These are phyloP conservation scores for Colletotrichum acutatum DNA, from an alignment of 2,329 filamentous ascomycete genomes.

Conservation along the genomic window DNA sequence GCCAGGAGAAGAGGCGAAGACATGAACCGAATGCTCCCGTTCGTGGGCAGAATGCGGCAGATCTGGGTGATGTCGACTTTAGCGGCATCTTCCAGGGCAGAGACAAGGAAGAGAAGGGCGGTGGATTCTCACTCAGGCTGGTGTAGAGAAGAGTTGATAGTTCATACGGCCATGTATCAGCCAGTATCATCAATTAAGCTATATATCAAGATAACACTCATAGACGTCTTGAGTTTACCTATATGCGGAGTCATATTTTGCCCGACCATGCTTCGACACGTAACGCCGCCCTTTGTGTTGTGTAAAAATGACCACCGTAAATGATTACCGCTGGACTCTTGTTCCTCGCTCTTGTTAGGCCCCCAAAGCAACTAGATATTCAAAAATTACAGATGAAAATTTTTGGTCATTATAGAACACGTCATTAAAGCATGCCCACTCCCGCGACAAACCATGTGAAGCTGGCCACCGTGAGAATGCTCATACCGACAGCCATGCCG, in stretches of 20 bases:
- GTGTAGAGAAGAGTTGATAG: conserved; percentile 43
- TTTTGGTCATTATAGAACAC: not conserved
- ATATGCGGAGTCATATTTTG: conserved; percentile 33
- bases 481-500: conserved; percentile 64
- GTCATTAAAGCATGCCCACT: conserved; percentile 48
- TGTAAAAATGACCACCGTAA: conserved; percentile 6
- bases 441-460: conserved; percentile 71
- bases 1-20: conserved; percentile 82
- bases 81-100: conserved; percentile 77
- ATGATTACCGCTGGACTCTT: conserved; percentile 33
- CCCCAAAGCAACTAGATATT: conserved; percentile 13
- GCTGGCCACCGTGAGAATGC: conserved; percentile 65
- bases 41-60: conserved; percentile 74
- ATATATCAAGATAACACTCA: conserved; percentile 27
- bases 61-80: conserved; percentile 70
- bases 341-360: conserved; percentile 12
- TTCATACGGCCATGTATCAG: conserved; percentile 6
- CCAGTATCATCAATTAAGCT: conserved; percentile 32
- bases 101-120: conserved; percentile 72
- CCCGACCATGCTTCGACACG: conserved; percentile 26
- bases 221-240: conserved; percentile 26
- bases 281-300: conserved; percentile 27
- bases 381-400: conserved; percentile 17
- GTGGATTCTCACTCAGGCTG: conserved; percentile 74
- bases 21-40: conserved; percentile 84